These are phyloP conservation scores for Colletotrichum tabaci DNA, from an alignment of 2,329 filamentous ascomycete genomes.

Conservation along the genomic window DNA sequence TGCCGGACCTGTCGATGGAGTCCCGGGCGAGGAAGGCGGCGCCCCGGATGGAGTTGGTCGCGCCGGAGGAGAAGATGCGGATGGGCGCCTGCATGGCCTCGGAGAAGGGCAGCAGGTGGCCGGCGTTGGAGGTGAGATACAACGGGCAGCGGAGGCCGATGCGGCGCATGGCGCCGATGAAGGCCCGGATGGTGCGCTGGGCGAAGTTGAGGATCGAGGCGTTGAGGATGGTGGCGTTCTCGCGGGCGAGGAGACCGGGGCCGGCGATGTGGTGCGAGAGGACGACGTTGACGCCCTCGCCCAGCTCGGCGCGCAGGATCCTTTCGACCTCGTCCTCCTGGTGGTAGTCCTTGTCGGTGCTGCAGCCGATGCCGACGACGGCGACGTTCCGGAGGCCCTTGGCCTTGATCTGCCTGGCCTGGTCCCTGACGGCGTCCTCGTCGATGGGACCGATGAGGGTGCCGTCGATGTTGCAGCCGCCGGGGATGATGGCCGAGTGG, in stretches of 20 bases:
- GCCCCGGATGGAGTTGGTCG: conserved; percentile 47
- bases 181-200: conserved; percentile 60
- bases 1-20: conserved; percentile 31
- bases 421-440: conserved; percentile 34
- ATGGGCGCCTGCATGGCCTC: conserved; percentile 46
- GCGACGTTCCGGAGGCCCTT: conserved; percentile 60
- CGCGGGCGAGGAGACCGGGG: conserved; percentile 61
- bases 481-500: conserved; percentile 43
- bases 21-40: conserved; percentile 43
- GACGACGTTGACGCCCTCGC: conserved; percentile 45
- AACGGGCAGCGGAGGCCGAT: conserved; percentile 56
- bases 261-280: conserved; percentile 54
- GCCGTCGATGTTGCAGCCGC: conserved; percentile 46
- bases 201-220: conserved; percentile 65
- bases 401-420: conserved; percentile 44
- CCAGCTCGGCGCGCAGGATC: conserved; percentile 62
- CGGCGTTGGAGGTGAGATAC: conserved; percentile 67
- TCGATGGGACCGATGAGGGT: conserved; percentile 42
- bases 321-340: conserved; percentile 66
- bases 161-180: conserved; percentile 59
- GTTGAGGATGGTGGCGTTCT: conserved; percentile 69
- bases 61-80: conserved; percentile 45
- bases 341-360: conserved; percentile 66
- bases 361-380: conserved; percentile 70
- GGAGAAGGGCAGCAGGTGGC: conserved; percentile 47